These are phyloP conservation scores for Fusarium marasasianum DNA, from an alignment of 2,329 filamentous ascomycete species.

Conservation along the genomic window DNA sequence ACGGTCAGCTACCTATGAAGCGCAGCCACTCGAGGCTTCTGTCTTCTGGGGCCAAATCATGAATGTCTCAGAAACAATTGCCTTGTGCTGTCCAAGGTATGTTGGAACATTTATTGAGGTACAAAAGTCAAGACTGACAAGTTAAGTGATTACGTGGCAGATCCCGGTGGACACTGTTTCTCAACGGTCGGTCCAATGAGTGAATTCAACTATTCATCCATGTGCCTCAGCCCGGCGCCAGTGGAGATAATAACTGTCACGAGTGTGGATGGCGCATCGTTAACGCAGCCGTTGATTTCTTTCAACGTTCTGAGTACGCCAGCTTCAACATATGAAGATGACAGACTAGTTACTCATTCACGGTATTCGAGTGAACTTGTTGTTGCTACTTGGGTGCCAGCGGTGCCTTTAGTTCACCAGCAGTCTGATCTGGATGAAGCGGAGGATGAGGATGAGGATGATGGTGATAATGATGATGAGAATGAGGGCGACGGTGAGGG, in stretches of 20 bases:
- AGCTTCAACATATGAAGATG: not conserved
- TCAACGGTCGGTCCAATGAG: not conserved
- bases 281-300: not conserved
- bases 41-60: not conserved
- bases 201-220: not conserved
- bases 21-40: not conserved
- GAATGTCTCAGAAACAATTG: not conserved
- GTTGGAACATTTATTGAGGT: accelerated
- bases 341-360: not conserved
- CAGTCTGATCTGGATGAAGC: not conserved
- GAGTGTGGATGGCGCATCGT: not conserved
- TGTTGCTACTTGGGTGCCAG: conserved; percentile 4
- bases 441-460: not conserved
- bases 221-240: not conserved
- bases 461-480: not conserved
- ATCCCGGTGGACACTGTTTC: not conserved
- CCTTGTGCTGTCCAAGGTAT: conserved; percentile 1
- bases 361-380: not conserved
- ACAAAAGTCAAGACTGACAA: not conserved
- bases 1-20: not conserved
- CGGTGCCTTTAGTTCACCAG: not conserved
- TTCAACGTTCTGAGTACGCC: not conserved
- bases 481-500: not conserved
- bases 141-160: not conserved
- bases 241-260: not conserved